Conservation (phyloP, 257 asterid species). For the Perilla frutescens region DNA sequence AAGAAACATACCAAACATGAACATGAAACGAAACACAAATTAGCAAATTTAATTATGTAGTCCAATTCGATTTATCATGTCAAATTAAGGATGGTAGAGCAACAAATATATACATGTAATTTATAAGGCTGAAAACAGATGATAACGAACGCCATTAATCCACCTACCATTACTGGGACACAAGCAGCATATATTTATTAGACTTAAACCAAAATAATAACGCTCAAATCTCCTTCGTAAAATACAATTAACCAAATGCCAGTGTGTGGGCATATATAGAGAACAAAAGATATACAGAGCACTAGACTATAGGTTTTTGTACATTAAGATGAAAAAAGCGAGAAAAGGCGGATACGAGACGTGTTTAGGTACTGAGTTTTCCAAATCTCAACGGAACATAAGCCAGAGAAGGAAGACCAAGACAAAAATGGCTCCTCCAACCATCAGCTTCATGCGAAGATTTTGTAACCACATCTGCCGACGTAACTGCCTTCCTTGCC, state of each 20-base stretch:
- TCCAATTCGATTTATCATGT: too few species aligned
- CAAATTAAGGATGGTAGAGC: too few species aligned
- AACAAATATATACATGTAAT: background rate
- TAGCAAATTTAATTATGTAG: too few species aligned
- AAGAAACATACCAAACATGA: too few species aligned
- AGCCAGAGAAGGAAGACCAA: conserved; percentile 70
- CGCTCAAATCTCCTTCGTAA: conserved; percentile 25
- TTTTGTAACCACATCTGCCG: conserved; percentile 96
- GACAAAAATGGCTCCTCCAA: conserved; percentile 63
- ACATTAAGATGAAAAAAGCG: conserved; percentile 22
- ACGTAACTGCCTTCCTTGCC: conserved; percentile 94
- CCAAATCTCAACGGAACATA: conserved; percentile 58
- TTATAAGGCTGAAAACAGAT: background rate
- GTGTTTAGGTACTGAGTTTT: conserved; percentile 34
- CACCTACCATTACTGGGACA: background rate
- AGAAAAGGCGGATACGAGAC: conserved; percentile 18
- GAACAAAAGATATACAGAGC: conserved; percentile 36
- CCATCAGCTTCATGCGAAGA: conserved; percentile 81
- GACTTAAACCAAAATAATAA: background rate
- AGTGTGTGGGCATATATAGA: background rate
- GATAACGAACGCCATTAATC: too few species aligned
- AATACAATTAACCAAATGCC: conserved; percentile 29
- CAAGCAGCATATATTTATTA: background rate
- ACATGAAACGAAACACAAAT: too few species aligned
- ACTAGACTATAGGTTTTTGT: conserved; percentile 35